phyloP scores from a whole-genome alignment of 495 filamentous ascomycete genomes.

The Platismatia glauca region DNA sequence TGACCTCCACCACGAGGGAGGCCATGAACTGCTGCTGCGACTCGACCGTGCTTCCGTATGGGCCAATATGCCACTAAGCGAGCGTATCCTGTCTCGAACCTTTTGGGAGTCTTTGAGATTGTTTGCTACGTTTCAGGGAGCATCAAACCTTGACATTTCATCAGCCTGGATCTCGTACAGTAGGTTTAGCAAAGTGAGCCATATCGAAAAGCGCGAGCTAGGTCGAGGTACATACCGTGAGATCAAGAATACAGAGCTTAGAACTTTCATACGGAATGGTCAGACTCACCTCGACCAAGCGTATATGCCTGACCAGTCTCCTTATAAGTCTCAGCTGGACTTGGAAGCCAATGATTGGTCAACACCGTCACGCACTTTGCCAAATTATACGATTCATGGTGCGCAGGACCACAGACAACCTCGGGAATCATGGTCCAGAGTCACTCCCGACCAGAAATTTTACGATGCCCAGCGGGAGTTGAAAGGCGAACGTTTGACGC shows the following conservation, averaged over 20 bases:
- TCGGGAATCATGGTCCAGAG: background rate
- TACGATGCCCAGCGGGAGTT: background rate
- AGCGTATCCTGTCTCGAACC: conserved; percentile 30
- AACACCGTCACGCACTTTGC: background rate
- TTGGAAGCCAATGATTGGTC: background rate
- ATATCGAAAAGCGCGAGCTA: background rate
- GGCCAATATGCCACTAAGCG: conserved; percentile 15
- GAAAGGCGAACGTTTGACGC: background rate
- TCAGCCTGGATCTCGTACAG: background rate
- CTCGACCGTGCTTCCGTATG: conserved; percentile 10
- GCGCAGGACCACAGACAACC: background rate
- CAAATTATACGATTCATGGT: background rate
- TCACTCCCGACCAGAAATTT: background rate
- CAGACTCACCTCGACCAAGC: background rate
- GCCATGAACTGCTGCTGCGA: conserved; percentile 19
- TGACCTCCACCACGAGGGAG: conserved; percentile 1
- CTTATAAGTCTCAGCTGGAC: background rate
- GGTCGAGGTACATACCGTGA: conserved; percentile 4
- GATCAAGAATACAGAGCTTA: background rate
- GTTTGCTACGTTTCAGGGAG: background rate
- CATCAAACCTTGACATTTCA: conserved; percentile 9
- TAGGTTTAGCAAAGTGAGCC: background rate
- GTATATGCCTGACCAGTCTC: background rate
- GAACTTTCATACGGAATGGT: background rate
- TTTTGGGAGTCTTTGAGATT: conserved; percentile 31